Evolutionary conservation across 768 basidiomycete species (phyloP), one percentile per base, ranked within the genome.

Genomic region (Amanita muscaria): DNA sequence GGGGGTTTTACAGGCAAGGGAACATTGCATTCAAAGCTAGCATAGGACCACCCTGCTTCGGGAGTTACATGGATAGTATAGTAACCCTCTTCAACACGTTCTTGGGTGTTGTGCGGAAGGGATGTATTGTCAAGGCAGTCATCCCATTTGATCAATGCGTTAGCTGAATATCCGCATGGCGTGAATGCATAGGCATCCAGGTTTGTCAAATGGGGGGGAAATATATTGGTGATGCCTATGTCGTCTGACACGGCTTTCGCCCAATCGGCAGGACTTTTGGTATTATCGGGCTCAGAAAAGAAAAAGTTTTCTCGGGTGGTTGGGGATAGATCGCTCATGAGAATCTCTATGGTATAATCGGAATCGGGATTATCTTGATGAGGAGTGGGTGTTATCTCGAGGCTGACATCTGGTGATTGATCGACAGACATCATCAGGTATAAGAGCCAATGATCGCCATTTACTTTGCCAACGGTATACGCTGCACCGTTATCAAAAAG

Each of bases 31-130:
- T 99, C 96, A 68, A 99, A 98, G 56, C 87, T 90, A 51, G 96
- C 96, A 63, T 96, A 99, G 36, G 92, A 96, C 87, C 91, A 98
- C 45, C 88, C 94, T 55, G 88, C 82, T 63, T 98, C 96, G 21
- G 96, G 96, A 1, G 96, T 99, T 48, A 98, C 94, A 60, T 99
- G 96, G 45, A 99, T 94, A 5, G 91, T 97, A 61, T 89, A 97
- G 64, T 99, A 99, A 30, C 94, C 90, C 62, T 97, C 96, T 12
- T 79, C 79, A 14, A 44, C 60, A 45, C 53, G 55, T 22, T 42
- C 36, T 22, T 46, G 50, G 11, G 30, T 40, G 37, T 52, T 57
- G 37, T 51, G 50, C 46, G 46, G 55, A 46, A 24, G 18, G 25
- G 50, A 33, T 22, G 46, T 30, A 27, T 47, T 41, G 42, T 48